A percentile compares a stretch with the other conserved stretches of the same genome.
These are phyloP conservation scores for Sicyos baderoa DNA, from an alignment of 306 rosid genomes.

Conservation along the genomic window DNA sequence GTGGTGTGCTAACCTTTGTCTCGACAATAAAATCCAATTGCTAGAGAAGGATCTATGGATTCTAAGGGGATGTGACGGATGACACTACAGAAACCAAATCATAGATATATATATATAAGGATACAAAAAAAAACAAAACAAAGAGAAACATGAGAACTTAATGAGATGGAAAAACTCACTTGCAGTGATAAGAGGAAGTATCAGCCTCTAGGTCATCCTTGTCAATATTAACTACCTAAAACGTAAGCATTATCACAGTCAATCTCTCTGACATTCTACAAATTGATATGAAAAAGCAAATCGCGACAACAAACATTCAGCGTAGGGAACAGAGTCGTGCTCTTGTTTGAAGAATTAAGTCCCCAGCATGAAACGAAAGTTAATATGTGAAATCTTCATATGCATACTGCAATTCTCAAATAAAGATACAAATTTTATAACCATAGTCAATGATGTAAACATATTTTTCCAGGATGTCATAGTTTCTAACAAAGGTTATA, in stretches of 20 bases:
- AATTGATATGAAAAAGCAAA: background rate
- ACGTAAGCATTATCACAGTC: conserved; percentile 4
- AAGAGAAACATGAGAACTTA: conserved; percentile 11
- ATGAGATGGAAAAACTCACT: conserved; percentile 36
- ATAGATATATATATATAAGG: background rate
- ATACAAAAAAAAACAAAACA: background rate
- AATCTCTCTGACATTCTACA: background rate
- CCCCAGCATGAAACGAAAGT: no score
- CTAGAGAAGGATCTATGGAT: conserved; percentile 82
- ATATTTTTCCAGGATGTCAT: background rate
- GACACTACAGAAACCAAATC: conserved; percentile 32
- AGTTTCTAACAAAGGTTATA: background rate
- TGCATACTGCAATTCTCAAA: background rate
- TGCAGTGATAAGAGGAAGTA: conserved; percentile 86
- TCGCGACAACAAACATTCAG: background rate
- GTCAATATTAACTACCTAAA: conserved; percentile 51
- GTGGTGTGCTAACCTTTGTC: conserved; percentile 54
- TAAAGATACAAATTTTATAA: background rate
- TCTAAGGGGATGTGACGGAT: conserved; percentile 64
- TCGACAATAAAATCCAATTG: conserved; percentile 92
- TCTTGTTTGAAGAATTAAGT: background rate
- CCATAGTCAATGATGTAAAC: background rate
- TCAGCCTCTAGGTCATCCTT: conserved; percentile 49
- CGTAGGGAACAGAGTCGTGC: background rate
- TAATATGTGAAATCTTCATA: background rate